Evolutionary conservation across 2,329 filamentous ascomycete species (phyloP).

Genomic region (Piedraia hortae): DNA sequence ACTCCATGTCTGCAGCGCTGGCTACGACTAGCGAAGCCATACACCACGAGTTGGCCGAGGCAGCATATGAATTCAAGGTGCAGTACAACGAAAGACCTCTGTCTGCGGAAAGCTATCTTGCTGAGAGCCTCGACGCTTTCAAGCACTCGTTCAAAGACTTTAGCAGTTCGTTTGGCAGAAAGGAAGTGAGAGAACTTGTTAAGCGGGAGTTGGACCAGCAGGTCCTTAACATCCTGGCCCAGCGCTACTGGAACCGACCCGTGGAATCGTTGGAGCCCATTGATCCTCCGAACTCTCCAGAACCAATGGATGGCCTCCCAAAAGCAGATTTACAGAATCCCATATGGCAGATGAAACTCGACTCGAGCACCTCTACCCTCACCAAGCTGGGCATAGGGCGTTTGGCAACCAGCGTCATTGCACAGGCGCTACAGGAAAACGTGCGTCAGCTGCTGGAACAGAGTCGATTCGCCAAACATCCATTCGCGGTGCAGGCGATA

Average conservation of each 20-base stretch:
- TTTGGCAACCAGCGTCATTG: conserved; percentile 73
- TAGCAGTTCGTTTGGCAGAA: conserved; percentile 62
- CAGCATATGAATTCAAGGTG: conserved; percentile 95
- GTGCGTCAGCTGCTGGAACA: conserved; percentile 51
- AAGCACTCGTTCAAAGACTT: conserved; percentile 96
- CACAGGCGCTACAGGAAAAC: conserved; percentile 60
- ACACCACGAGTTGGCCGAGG: conserved; percentile 80
- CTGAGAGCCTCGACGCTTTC: conserved; percentile 82
- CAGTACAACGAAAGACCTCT: conserved; percentile 94
- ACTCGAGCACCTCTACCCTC: conserved; percentile 66
- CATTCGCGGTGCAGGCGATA: conserved; percentile 80
- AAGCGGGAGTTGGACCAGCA: conserved; percentile 87
- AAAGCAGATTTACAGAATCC: conserved; percentile 62
- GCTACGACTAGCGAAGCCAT: conserved; percentile 79
- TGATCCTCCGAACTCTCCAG: conserved; percentile 8
- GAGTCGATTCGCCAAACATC: conserved; percentile 71
- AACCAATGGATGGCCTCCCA: conserved; percentile 35
- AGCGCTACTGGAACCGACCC: conserved; percentile 92
- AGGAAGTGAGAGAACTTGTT: conserved; percentile 66
- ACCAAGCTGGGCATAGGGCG: conserved; percentile 87
- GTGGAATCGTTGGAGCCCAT: conserved; percentile 46
- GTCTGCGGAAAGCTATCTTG: conserved; percentile 85
- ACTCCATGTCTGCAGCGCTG: conserved; percentile 85
- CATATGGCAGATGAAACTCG: conserved; percentile 84
- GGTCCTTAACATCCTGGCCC: conserved; percentile 73